Evolutionary conservation across 192 early-diverging fungal genomes (phyloP), one percentile per base, ranked within the genome.

Genomic region (Coemansia pectinata): DNA sequence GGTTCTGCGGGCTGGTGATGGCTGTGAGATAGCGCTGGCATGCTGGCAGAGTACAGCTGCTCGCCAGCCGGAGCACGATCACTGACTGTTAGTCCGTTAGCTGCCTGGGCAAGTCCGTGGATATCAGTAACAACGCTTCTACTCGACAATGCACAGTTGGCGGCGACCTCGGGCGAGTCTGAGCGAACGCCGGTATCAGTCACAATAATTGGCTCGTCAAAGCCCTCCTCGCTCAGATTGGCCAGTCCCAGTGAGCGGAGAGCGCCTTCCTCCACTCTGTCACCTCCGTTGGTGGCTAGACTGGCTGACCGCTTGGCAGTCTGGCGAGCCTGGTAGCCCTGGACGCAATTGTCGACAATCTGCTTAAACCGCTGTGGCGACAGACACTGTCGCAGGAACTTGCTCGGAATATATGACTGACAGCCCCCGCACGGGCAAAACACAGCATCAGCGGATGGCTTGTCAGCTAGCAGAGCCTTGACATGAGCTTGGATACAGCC

Each of bases 401-500:
- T 67, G 21, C 27, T 47, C 2, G 76, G n/a, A 23, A 83, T 65
- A n/a, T 33, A 25, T 10, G 76, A 69, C 10, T 64, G 25, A 48
- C 81, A 83, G 25, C 36, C 10, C 5, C 21, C 44, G 3, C 73
- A 23, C 21, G 61, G 70, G 47, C 81, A 79, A 25, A 66, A 50
- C 2, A 74, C 72, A 42, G 42, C 69, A 10, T 59, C 52, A 12
- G 59, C 41, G 21, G 31, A n/a, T 3, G 45, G 38, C 34, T 17
- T 62, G 17, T 45, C 42, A 21, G 70, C 62, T 45, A 78, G 55
- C 21, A 75, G 52, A 11, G 48, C 27, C 50, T 69, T 64, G 34
- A 78, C 81, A 15, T 78, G 71, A n/a, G 29, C 15, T 42, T 83
- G 81, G 25, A 83, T 76, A 34, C 81, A 83, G 38, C 76, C 75